Conservation (phyloP, 176 grass and related monocot species). For the Echinochloa phyllopogon region DNA sequence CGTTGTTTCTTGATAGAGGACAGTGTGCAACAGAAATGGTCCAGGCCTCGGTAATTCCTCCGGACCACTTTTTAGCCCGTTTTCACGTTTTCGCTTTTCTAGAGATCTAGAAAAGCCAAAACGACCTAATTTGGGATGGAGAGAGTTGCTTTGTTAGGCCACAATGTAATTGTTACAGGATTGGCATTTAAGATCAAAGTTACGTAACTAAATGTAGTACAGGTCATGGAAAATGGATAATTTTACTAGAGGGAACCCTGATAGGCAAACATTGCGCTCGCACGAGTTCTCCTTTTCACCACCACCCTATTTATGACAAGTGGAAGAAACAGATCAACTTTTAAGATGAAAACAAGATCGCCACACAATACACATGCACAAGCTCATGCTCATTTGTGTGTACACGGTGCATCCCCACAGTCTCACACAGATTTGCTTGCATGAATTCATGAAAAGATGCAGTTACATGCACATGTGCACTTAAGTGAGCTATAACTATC, state of each 20-base stretch:
- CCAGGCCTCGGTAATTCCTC: not conserved
- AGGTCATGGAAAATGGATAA: not conserved
- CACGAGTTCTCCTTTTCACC: not conserved
- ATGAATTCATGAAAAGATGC: slow-evolving; percentile 2
- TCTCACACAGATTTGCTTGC: not conserved
- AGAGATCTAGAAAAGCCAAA: too few species aligned
- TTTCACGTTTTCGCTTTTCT: too few species aligned
- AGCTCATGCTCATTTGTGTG: not conserved
- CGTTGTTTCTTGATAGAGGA: slow-evolving; percentile 7
- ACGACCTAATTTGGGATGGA: too few species aligned
- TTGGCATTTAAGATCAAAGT: not conserved
- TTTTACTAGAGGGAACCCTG: not conserved
- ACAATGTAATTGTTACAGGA: not conserved
- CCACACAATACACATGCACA: slow-evolving; percentile 1
- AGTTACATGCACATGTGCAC: not conserved
- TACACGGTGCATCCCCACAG: not conserved
- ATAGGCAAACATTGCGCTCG: slow-evolving; percentile 10
- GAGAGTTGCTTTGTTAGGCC: not conserved
- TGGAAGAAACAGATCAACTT: not conserved
- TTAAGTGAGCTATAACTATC: not conserved
- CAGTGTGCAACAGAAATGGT: slow-evolving; percentile 12
- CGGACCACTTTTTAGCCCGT: too few species aligned
- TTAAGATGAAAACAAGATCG: not conserved
- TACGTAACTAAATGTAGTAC: not conserved
- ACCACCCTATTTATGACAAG: not conserved